Conservation (phyloP, 2,329 filamentous ascomycete genomes). For the Neofusicoccum kwambonambiense region DNA sequence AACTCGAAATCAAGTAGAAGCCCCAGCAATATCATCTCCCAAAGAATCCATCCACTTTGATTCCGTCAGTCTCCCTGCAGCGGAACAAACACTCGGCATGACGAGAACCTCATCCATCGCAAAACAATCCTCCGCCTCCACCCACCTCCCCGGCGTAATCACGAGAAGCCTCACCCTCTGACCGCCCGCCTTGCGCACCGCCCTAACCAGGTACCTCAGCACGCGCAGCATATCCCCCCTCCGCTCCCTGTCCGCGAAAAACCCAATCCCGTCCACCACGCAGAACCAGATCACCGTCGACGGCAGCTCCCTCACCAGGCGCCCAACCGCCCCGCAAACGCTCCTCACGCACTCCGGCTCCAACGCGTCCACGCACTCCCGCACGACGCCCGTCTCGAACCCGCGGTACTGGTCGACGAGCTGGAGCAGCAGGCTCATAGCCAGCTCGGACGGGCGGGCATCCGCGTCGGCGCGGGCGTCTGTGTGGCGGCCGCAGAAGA, state of each 20-base stretch:
- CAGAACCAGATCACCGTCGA: not conserved
- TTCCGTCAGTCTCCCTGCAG: not conserved
- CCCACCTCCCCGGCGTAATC: not conserved
- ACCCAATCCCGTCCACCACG: not conserved
- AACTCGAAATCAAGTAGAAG: too few species aligned
- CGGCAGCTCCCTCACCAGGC: not conserved
- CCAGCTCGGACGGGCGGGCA: slow-evolving; percentile 4
- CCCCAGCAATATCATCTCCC: too few species aligned
- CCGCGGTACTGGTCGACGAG: slow-evolving; percentile 10
- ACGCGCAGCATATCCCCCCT: not conserved
- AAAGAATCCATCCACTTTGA: not conserved
- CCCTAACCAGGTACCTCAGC: not conserved
- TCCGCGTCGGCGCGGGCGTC: slow-evolving; percentile 6
- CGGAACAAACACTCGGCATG: not conserved
- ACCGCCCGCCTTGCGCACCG: not conserved
- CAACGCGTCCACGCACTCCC: not conserved
- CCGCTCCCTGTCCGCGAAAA: not conserved
- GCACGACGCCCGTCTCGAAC: not conserved
- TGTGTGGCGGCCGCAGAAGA: slow-evolving; percentile 18
- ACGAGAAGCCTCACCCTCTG: not conserved
- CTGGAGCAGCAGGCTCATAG: slow-evolving; percentile 19
- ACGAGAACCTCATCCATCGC: not conserved
- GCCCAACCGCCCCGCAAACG: not conserved
- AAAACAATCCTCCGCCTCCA: not conserved
- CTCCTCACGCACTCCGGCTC: not conserved